phyloP scores from a whole-genome alignment of 2,329 filamentous ascomycete genomes.

The Stachybotrys echinatus region DNA sequence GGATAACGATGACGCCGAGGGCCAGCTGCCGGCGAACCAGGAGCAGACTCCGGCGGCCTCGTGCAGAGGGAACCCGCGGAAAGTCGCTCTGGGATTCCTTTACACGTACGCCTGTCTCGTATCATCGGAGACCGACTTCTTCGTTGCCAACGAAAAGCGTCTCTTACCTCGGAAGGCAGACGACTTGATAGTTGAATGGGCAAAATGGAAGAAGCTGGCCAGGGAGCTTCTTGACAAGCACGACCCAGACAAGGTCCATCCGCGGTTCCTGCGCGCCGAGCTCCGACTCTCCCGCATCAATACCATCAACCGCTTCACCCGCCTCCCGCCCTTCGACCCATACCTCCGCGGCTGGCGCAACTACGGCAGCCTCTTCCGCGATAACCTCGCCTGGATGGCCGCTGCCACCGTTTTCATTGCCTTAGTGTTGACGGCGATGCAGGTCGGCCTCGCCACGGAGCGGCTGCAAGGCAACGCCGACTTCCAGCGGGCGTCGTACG shows the following conservation, averaged over 20 bases:
- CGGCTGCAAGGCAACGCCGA: slow-evolving; percentile 21
- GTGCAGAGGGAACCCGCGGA: no score
- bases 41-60: no score
- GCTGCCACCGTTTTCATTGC: slow-evolving; percentile 34
- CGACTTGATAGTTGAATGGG: not conserved
- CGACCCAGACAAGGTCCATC: not conserved
- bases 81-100: no score
- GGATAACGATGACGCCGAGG: no score
- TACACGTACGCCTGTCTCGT: not conserved
- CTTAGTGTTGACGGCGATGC: slow-evolving; percentile 43
- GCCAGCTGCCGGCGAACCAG: no score
- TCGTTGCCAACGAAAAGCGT: not conserved
- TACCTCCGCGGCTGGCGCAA: not conserved
- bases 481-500: slow-evolving; percentile 39
- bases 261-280: not conserved
- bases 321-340: not conserved
- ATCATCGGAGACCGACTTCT: not conserved
- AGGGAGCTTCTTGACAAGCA: not conserved
- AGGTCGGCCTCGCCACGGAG: slow-evolving; percentile 37
- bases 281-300: not conserved
- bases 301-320: not conserved
- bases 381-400: slow-evolving; percentile 36
- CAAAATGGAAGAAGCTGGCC: not conserved
- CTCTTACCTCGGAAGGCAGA: not conserved
- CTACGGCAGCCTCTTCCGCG: slow-evolving; percentile 35